Conservation (phyloP, 1,284 basidiomycete genomes). For the Wolfiporia cocos region DNA sequence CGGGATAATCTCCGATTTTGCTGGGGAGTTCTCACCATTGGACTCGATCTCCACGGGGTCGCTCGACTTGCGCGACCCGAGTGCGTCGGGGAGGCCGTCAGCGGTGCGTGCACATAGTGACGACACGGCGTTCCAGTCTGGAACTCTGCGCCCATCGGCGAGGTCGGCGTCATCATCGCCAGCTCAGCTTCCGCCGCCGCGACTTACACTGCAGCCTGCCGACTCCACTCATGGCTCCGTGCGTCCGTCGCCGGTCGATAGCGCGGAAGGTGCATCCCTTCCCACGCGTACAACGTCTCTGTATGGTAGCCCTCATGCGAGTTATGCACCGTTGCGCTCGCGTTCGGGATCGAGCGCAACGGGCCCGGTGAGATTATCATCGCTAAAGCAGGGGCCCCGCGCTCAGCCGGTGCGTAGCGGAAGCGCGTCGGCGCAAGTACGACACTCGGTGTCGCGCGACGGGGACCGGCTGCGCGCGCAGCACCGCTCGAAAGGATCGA, state of each 20-base stretch:
- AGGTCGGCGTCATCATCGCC: constrained; percentile 20
- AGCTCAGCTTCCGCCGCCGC: constrained; percentile 16
- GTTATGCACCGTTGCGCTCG: constrained; percentile 30
- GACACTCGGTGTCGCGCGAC: constrained; percentile 37
- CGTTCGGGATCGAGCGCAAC: constrained; percentile 31
- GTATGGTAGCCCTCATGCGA: background rate
- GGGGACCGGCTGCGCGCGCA: constrained; percentile 48
- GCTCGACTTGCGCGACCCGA: constrained; percentile 60
- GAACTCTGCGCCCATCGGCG: constrained; percentile 15
- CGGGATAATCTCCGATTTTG: constrained; percentile 63
- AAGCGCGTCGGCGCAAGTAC: constrained; percentile 12
- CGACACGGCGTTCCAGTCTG: constrained; percentile 9
- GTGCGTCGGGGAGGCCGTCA: constrained; percentile 40
- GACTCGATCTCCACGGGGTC: constrained; percentile 45
- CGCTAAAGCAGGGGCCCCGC: constrained; percentile 33
- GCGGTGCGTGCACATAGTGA: constrained; percentile 23
- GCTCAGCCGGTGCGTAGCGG: constrained; percentile 18
- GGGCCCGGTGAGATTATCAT: constrained; percentile 10
- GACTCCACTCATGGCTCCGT: constrained; percentile 17
- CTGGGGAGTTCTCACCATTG: constrained; percentile 59
- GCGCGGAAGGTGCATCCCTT: constrained; percentile 19
- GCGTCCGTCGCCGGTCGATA: constrained; percentile 13
- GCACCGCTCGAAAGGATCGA: constrained; percentile 65
- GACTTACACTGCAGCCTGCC: constrained; percentile 21
- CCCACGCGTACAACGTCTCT: constrained; percentile 57